phyloP scores from a whole-genome alignment of 768 basidiomycete species.

The Melanogaster broomeanus region DNA sequence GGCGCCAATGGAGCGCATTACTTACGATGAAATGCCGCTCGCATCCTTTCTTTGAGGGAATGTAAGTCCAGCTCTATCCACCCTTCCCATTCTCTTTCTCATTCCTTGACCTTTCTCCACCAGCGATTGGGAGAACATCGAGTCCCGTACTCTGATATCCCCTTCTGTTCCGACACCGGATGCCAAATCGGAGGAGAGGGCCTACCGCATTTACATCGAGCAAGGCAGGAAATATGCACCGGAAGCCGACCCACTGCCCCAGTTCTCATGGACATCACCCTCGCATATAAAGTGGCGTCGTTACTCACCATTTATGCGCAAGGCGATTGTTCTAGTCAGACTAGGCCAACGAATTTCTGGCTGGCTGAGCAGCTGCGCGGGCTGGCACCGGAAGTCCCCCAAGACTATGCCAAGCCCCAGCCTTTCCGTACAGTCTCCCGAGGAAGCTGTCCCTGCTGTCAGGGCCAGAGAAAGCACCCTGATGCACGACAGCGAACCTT shows the following conservation, averaged over 20 bases:
- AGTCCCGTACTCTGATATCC: background rate
- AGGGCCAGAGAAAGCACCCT: background rate
- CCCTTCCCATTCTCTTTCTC: background rate
- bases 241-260: slow-evolving; percentile 5
- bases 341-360: background rate
- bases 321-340: background rate
- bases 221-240: background rate
- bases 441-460: background rate
- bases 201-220: background rate
- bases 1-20: background rate
- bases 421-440: background rate
- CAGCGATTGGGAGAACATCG: slow-evolving; percentile 8
- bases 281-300: background rate
- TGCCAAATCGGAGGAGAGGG: background rate
- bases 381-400: background rate
- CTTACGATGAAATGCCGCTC: slow-evolving; percentile 5
- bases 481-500: background rate
- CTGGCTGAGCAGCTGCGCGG: background rate
- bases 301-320: background rate
- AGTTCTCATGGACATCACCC: slow-evolving; percentile 2
- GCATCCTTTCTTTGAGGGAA: slow-evolving; percentile 5
- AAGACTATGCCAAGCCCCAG: background rate
- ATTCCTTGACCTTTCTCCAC: background rate
- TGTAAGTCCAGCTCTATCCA: background rate
- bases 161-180: background rate